Percentiles rank a stretch among this genome's conserved stretches.
Conservation (phyloP, 768 basidiomycete species). For the Mycena polygramma region DNA sequence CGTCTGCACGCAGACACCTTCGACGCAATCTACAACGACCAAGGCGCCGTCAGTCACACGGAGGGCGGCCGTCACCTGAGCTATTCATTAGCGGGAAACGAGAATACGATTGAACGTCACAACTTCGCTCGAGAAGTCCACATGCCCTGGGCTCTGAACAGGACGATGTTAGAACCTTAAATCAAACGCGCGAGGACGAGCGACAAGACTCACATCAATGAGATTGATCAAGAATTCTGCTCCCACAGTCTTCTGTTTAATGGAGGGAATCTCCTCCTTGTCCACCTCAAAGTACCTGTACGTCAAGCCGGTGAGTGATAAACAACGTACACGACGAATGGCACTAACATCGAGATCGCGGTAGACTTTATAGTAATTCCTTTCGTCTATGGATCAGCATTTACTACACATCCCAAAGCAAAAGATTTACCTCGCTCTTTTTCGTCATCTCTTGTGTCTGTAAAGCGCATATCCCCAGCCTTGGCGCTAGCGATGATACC, state of each 20-base stretch:
- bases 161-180: background rate
- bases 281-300: constrained; percentile 95
- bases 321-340: background rate
- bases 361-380: constrained; percentile 98
- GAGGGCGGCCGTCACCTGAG: constrained; percentile 84
- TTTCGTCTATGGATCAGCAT: too few relatives aligned
- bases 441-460: constrained; percentile 97
- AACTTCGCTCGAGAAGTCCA: too few relatives aligned
- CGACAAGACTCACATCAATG: constrained; percentile 76
- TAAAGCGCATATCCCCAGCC: constrained; percentile 97
- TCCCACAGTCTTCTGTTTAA: constrained; percentile 96
- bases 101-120: too few relatives aligned
- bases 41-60: constrained; percentile 99
- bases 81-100: too few relatives aligned
- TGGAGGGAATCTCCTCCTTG: constrained; percentile 87
- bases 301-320: constrained; percentile 4
- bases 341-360: constrained; percentile 77
- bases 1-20: constrained; percentile 99
- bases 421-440: constrained; percentile 86
- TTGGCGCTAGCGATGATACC: constrained; percentile 97
- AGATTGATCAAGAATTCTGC: constrained; percentile 99
- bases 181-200: too few relatives aligned
- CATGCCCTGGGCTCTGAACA: constrained; percentile 86
- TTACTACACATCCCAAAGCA: too few relatives aligned
- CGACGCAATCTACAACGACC: constrained; percentile 99